Evolutionary conservation across 2,329 filamentous ascomycete genomes (phyloP), one percentile per base, ranked within the genome.

Genomic region (Fusarium sp.): DNA sequence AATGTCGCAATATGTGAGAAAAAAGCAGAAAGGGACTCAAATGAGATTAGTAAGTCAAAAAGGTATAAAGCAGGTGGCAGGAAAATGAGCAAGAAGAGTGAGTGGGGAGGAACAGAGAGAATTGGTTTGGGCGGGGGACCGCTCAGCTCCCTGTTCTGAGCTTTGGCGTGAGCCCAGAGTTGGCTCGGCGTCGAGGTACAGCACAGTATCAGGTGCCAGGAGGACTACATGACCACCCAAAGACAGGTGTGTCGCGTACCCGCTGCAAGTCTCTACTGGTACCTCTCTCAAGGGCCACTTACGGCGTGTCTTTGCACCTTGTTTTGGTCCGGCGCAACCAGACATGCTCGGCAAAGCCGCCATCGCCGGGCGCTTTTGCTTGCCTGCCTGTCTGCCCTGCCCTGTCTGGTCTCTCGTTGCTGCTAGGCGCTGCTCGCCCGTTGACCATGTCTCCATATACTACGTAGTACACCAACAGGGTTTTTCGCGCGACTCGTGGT

Each of bases 231-330:
- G 70, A 72, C 72, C 74, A 75, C 69, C 74, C 65, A 75, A 72
- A 72, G 62, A 60, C 73, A 77, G 75, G 77, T 78, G 77, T 76
- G 76, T 78, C 73, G 74, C 74, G 76, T 77, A 77, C 75, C 75
- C 77, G 77, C 76, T 72, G 69, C 50, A 79, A 77, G 76, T 78
- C 76, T 64, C 76, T 76, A 58, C 70, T 67, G 70, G 76, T 77
- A 77, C 75, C 71, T 74, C 61, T 60, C 53, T 33, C 59, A 53
- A 75, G 71, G 54, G 67, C 72, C 73, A 72, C 71, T 74, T 72
- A 62, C 66, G 62, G 65, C 65, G 59, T 66, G 69, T 57, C 63
- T 67, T 63, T 60, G 71, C 65, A 64, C 67, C 64, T 74, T 74
- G 70, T 74, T 74, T 73, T 69, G 68, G 64, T 45, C 66, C 68